Percentiles rank a stretch among this genome's conserved stretches.
Evolutionary conservation across 208 protist genomes (phyloP).

Genomic region (Trypanosoma mega): DNA sequence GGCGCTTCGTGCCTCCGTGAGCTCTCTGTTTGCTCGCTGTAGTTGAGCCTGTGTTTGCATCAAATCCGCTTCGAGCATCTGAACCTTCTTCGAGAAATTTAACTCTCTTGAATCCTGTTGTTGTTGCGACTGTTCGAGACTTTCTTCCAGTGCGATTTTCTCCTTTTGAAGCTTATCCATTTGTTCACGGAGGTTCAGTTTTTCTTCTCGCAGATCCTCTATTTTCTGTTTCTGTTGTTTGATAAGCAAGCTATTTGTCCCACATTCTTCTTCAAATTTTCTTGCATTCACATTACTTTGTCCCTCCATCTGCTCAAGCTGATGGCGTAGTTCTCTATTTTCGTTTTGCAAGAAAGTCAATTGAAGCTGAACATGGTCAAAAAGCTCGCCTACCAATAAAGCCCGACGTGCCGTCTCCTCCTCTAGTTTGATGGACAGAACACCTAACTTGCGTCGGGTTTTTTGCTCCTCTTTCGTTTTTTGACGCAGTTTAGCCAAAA

Average conservation of each 20-base stretch:
- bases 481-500: slow-evolving; percentile 21
- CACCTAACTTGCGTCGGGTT: slow-evolving; percentile 15
- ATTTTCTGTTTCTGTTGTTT: not conserved
- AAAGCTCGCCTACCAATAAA: not conserved
- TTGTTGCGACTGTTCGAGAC: slow-evolving; percentile 1
- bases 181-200: slow-evolving; percentile 2
- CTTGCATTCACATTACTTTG: slow-evolving; percentile 1
- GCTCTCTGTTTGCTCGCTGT: slow-evolving; percentile 15
- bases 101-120: not conserved
- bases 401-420: slow-evolving; percentile 16
- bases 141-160: slow-evolving; percentile 7
- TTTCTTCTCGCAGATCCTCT: slow-evolving; percentile 7
- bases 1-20: slow-evolving; percentile 17
- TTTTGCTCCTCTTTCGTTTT: slow-evolving; percentile 13
- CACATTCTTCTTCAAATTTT: slow-evolving; percentile 4
- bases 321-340: slow-evolving; percentile 2
- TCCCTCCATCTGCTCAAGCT: slow-evolving; percentile 1
- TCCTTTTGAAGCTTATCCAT: not conserved
- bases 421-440: slow-evolving; percentile 39
- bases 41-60: slow-evolving; percentile 24
- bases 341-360: slow-evolving; percentile 21
- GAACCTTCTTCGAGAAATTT: not conserved
- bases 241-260: not conserved
- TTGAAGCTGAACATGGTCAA: slow-evolving; percentile 16
- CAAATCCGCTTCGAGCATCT: slow-evolving; percentile 17